Evolutionary conservation across 352 stramenopile genomes (phyloP), one percentile per base, ranked within the genome.

Genomic region (Phytophthora pini): DNA sequence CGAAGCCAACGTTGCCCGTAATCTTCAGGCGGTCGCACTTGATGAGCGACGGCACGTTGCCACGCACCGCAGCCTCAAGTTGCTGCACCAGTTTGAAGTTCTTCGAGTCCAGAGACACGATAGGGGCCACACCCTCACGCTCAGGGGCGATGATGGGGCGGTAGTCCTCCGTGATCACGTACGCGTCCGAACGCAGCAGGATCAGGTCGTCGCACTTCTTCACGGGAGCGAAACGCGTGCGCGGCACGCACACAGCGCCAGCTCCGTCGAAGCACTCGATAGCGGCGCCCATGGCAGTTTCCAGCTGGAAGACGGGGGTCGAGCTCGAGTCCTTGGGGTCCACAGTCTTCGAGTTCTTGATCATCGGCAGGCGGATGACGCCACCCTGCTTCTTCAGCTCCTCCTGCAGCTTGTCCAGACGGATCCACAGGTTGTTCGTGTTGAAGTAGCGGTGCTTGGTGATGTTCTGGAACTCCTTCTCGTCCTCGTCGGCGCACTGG

Each of bases 71-170:
- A 26, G 92, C 95, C 75, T 99, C 97, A 2, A 99, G 86, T 60
- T 98, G 90, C 76, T 98, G 94, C 60, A 99, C 97, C 26, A 99
- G 76, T 82, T 99, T 99, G 85, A 98, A 99, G 56, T 98, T 97
- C 82, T 99, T 99, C 49, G 84, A 89, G 73, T 99, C 97, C 26
- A 99, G 82, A 12, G 77, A 73, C 39, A 99, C 94, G 27, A 98
- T 90, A 24, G 97, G 97, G n/a, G 97, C 97, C n/a, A 91, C 80
- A 36, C 91, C 92, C 57, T 97, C 90, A 69, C 95, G 97, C 68
- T 96, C 84, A n/a, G 96, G 96, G 46, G 98, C 97, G 47, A 99
- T 84, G 32, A 99, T 83, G 12, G 97, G 95, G 49, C 93, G 94
- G 80, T 96, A 97, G 72, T 98, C 89, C 51, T 98, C 89, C 47